Conservation (phyloP, 2,329 filamentous ascomycete species). For the Talaromyces funiculosus region DNA sequence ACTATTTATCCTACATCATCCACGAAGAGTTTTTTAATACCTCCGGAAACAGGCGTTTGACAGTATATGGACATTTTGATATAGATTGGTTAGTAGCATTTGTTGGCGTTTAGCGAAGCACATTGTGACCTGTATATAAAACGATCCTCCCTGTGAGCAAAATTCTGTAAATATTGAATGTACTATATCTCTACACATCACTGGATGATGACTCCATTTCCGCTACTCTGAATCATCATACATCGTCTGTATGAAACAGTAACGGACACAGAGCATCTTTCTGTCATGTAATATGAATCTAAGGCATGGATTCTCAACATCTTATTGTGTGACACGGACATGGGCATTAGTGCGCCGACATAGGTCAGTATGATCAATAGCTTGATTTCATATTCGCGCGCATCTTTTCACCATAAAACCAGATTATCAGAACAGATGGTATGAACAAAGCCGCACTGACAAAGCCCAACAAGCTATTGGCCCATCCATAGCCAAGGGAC, state of each 20-base stretch:
- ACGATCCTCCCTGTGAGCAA: conserved; percentile 4
- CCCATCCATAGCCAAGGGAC: conserved; percentile 41
- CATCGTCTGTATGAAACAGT: neutral
- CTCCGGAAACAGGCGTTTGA: conserved; percentile 3
- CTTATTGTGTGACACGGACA: neutral
- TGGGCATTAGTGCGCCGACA: neutral
- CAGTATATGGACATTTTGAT: neutral
- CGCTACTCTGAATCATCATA: neutral
- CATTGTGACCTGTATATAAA: neutral
- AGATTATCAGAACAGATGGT: conserved; percentile 40
- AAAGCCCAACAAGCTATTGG: conserved; percentile 49
- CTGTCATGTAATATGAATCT: neutral
- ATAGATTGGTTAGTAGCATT: conserved; percentile 9
- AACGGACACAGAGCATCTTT: neutral
- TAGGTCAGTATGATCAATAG: neutral
- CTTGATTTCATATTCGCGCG: neutral
- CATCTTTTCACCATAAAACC: conserved; percentile 33
- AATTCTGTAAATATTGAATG: neutral
- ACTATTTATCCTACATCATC: neutral
- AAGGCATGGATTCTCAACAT: neutral
- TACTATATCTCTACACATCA: neutral
- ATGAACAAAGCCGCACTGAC: conserved; percentile 30
- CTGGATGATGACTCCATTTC: neutral
- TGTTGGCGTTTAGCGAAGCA: conserved; percentile 9
- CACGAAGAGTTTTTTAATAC: neutral